Conservation (phyloP, 495 filamentous ascomycete genomes). For the Aspergillus campestris region DNA sequence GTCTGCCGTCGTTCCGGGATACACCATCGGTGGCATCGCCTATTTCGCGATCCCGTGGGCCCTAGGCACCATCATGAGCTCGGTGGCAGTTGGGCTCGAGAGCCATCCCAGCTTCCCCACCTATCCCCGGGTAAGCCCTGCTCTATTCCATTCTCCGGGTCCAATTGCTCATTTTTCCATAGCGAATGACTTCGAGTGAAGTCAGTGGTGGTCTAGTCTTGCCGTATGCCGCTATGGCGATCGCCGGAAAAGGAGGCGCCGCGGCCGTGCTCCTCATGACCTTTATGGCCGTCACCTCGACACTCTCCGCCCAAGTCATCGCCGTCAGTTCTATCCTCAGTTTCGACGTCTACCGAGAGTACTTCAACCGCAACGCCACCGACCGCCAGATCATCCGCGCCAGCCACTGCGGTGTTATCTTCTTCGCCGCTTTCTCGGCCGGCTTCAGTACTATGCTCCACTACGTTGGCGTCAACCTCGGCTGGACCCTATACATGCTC, state of each 20-base stretch:
- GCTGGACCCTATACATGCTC: slow-evolving; percentile 33
- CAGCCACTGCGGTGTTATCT: slow-evolving; percentile 36
- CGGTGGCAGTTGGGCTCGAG: slow-evolving; percentile 31
- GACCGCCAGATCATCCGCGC: slow-evolving; percentile 29
- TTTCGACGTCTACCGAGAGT: slow-evolving; percentile 38
- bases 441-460: slow-evolving; percentile 30
- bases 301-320: slow-evolving; percentile 34
- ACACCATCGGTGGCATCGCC: slow-evolving; percentile 36
- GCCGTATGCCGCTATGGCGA: slow-evolving; percentile 33
- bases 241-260: slow-evolving; percentile 37
- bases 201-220: slow-evolving; percentile 32
- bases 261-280: slow-evolving; percentile 32
- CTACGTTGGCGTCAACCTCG: slow-evolving; percentile 29
- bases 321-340: slow-evolving; percentile 35
- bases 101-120: slow-evolving; percentile 35
- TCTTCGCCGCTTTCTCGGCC: slow-evolving; percentile 34
- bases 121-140: slow-evolving; percentile 27
- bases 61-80: slow-evolving; percentile 35
- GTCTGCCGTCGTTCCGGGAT: slow-evolving; percentile 32
- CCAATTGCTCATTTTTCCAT: neutral
- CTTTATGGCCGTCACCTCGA: slow-evolving; percentile 40
- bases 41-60: slow-evolving; percentile 39
- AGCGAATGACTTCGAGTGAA: slow-evolving; percentile 32
- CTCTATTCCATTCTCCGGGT: neutral
- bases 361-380: slow-evolving; percentile 33